Conservation (phyloP, 768 basidiomycete genomes). For the Lactifluus piperatus region DNA sequence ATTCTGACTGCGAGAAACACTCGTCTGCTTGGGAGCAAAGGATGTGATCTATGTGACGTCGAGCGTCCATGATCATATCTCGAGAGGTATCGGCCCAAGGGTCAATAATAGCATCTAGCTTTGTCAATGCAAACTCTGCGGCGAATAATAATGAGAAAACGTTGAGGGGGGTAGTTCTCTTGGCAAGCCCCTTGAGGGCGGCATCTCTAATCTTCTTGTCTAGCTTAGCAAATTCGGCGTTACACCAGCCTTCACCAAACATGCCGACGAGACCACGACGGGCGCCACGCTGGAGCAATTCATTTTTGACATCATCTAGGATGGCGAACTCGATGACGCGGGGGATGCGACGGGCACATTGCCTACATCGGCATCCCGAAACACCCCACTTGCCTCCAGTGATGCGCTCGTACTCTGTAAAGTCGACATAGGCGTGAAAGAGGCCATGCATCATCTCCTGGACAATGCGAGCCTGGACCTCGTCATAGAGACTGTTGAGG, state of each 20-base stretch:
- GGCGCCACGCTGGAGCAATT: conserved; percentile 59
- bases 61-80: conserved; percentile 57
- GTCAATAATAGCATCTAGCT: conserved; percentile 49
- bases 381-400: conserved; percentile 74
- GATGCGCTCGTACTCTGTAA: conserved; percentile 67
- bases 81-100: conserved; percentile 60
- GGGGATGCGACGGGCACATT: conserved; percentile 73
- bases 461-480: conserved; percentile 75
- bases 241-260: conserved; percentile 88
- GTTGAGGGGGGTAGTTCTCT: conserved; percentile 57
- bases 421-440: conserved; percentile 74
- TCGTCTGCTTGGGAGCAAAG: conserved; percentile 49
- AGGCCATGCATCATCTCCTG: conserved; percentile 89
- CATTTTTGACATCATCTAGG: conserved; percentile 67
- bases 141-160: conserved; percentile 63
- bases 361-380: conserved; percentile 76
- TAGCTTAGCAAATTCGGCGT: conserved; percentile 66
- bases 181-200: conserved; percentile 65
- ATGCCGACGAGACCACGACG: conserved; percentile 70
- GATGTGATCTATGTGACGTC: conserved; percentile 54
- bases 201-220: conserved; percentile 55
- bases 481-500: conserved; percentile 62
- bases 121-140: conserved; percentile 49
- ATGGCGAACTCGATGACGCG: conserved; percentile 78
- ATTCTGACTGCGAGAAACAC: conserved; percentile 61